Evolutionary conservation across 2,329 filamentous ascomycete species (phyloP).

Genomic region (Blastomyces percursus): DNA sequence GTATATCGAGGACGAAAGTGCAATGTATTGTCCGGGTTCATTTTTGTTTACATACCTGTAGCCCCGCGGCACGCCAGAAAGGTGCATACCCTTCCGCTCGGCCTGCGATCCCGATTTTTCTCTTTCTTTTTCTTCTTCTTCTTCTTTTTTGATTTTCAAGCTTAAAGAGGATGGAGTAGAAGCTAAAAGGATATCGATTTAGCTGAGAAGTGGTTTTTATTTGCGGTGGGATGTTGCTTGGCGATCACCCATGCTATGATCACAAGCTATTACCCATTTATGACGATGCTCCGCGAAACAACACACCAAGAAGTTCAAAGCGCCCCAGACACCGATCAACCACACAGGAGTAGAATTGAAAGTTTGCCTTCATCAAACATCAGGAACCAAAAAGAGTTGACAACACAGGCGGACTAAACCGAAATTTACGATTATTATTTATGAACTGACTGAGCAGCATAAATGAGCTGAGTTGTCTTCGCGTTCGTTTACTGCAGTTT

Average conservation of each 20-base stretch:
- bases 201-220: background rate
- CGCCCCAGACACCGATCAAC: background rate
- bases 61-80: background rate
- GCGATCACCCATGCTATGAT: background rate
- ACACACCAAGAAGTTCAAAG: background rate
- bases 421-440: background rate
- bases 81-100: background rate
- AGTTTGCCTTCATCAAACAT: background rate
- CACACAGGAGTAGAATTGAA: background rate
- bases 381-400: background rate
- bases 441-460: background rate
- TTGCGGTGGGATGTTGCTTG: background rate
- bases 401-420: background rate
- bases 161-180: background rate
- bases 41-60: conserved; percentile 2
- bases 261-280: background rate
- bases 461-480: background rate
- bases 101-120: too few species aligned
- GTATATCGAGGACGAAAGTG: background rate
- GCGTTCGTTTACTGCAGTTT: background rate
- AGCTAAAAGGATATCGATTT: background rate
- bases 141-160: background rate
- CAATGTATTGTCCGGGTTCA: background rate
- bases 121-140: background rate
- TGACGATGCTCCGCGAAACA: background rate